Conservation (phyloP, 140 eudicot species). For the Ambrosia hybrid region DNA sequence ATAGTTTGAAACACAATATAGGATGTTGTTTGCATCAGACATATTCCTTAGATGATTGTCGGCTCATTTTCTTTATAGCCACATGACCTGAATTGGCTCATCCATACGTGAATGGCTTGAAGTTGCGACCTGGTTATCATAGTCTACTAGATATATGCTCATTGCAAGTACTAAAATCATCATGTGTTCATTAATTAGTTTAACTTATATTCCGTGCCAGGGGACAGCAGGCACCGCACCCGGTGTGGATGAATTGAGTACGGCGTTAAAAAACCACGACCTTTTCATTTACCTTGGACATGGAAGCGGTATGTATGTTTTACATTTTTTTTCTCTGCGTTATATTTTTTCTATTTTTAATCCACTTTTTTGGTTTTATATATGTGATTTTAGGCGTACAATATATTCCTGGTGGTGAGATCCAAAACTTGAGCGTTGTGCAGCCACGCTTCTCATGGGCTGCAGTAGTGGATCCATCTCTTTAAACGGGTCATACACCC, state of each 20-base stretch:
- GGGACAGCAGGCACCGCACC: conserved; percentile 80
- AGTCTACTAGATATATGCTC: too few relatives aligned
- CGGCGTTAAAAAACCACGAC: conserved; percentile 73
- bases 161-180: not conserved
- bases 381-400: conserved; percentile 63
- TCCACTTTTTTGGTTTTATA: not conserved
- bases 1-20: not conserved
- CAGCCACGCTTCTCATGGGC: conserved; percentile 86
- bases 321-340: not conserved
- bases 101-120: too few relatives aligned
- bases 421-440: conserved; percentile 74
- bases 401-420: conserved; percentile 74
- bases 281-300: conserved; percentile 92
- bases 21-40: not conserved
- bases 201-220: conserved; percentile 46
- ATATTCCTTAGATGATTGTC: not conserved
- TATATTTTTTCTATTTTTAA: not conserved
- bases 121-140: too few relatives aligned
- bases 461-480: conserved; percentile 88
- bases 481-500: conserved; percentile 64
- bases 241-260: conserved; percentile 53
- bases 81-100: not conserved
- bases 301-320: conserved; percentile 83
- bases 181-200: not conserved
- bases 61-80: not conserved